These are phyloP conservation scores for Tetracentron sinense DNA, from an alignment of 164 flowering plant species.

Conservation along the genomic window DNA sequence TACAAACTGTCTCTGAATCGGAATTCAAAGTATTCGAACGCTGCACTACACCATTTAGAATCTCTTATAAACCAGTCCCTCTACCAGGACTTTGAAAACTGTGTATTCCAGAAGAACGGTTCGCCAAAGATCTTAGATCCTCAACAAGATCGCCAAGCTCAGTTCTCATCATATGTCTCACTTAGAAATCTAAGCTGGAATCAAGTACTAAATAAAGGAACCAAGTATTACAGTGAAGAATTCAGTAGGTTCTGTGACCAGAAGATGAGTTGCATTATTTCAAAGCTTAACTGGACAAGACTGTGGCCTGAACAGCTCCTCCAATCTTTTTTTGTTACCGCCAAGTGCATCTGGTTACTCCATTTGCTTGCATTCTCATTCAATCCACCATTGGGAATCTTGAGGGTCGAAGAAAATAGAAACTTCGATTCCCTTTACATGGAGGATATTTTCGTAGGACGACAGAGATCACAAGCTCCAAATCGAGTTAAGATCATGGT, in stretches of 20 bases:
- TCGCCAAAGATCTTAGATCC: conserved; percentile 65
- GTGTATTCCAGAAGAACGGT: conserved; percentile 74
- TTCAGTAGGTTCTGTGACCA: conserved; percentile 90
- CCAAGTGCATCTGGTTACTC: conserved; percentile 90
- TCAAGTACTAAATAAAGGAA: conserved; percentile 82
- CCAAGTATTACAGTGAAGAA: conserved; percentile 89
- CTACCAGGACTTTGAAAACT: conserved; percentile 86
- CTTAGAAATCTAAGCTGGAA: conserved; percentile 89
- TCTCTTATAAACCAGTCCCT: conserved; percentile 77
- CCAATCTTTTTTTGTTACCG: conserved; percentile 83
- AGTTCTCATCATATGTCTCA: conserved; percentile 61
- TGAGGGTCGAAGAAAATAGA: conserved; percentile 80
- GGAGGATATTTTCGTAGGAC: conserved; percentile 66
- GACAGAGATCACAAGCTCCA: conserved; percentile 46
- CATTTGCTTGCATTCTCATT: conserved; percentile 93
- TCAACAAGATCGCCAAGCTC: conserved; percentile 58
- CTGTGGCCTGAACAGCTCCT: conserved; percentile 94
- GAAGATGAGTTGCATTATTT: conserved; percentile 80
- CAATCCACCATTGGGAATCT: conserved; percentile 54
- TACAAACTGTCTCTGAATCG: conserved; percentile 48
- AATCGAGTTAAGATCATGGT: conserved; percentile 78
- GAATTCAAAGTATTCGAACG: conserved; percentile 61
- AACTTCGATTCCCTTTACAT: conserved; percentile 66
- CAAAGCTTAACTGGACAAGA: conserved; percentile 65
- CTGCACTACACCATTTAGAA: conserved; percentile 70